Evolutionary conservation across 192 early-diverging fungal species (phyloP).

Genomic region (Obelidium mucronatum): DNA sequence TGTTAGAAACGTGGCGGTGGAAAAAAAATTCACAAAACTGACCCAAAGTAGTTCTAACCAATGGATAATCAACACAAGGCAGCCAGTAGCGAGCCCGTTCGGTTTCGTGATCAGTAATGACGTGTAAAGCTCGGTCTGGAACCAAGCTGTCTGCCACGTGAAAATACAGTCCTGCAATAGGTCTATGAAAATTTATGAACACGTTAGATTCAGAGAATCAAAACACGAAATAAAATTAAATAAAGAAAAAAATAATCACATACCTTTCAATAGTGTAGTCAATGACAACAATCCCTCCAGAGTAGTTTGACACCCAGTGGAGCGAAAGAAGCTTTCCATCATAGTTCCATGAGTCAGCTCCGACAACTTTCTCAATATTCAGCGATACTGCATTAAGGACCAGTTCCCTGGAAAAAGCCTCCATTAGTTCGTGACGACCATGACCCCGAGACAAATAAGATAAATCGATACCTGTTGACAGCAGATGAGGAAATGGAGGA

Average conservation of each 20-base stretch:
- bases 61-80: constrained; percentile 56
- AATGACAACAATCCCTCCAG: constrained; percentile 18
- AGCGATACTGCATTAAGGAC: constrained; percentile 20
- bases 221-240: too few relatives aligned
- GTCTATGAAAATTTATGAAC: background rate
- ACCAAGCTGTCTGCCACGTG: constrained; percentile 42
- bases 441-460: too few relatives aligned
- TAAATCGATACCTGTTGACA: background rate
- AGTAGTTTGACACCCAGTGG: constrained; percentile 5
- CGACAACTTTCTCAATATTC: constrained; percentile 8
- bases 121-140: constrained; percentile 39
- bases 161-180: constrained; percentile 57
- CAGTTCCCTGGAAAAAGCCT: background rate
- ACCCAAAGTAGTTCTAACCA: constrained; percentile 50
- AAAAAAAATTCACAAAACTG: background rate
- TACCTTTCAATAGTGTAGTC: constrained; percentile 23
- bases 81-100: constrained; percentile 63
- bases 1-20: background rate
- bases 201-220: too few relatives aligned
- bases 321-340: constrained; percentile 28
- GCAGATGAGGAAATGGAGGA: background rate
- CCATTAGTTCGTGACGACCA: too few relatives aligned
- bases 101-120: constrained; percentile 58
- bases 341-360: constrained; percentile 5
- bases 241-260: too few relatives aligned